A percentile compares a stretch with the other conserved stretches of the same genome.
Evolutionary conservation across 306 rosid genomes (phyloP).

Genomic region (Dryas alaskensis): DNA sequence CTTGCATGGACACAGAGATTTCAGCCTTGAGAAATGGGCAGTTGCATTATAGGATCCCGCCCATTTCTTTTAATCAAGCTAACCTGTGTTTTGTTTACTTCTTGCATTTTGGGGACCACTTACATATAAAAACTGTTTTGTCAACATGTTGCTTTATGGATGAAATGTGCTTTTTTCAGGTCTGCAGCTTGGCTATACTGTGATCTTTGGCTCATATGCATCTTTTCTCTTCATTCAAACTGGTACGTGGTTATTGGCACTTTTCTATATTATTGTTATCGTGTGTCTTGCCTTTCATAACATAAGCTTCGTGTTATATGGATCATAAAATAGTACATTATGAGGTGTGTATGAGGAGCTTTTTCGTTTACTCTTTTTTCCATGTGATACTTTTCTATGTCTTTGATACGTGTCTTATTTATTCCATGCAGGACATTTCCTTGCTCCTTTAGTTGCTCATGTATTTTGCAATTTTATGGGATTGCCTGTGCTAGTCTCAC

Average conservation of each 20-base stretch:
- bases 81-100: not conserved
- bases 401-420: not conserved
- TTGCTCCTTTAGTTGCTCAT: slow-evolving; percentile 81
- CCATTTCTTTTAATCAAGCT: not conserved
- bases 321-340: not conserved
- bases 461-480: slow-evolving; percentile 89
- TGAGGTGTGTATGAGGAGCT: not conserved
- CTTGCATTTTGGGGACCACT: not conserved
- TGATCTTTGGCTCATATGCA: slow-evolving; percentile 91
- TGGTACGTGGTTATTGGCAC: slow-evolving; percentile 44
- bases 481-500: slow-evolving; percentile 60
- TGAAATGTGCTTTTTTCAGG: slow-evolving; percentile 45
- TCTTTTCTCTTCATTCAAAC: slow-evolving; percentile 89
- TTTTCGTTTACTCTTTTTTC: not conserved
- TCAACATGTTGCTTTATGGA: slow-evolving; percentile 1
- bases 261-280: not conserved
- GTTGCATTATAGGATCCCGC: not conserved
- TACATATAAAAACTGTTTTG: not conserved
- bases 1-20: slow-evolving; percentile 8
- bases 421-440: slow-evolving; percentile 73
- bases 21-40: not conserved
- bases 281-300: not conserved
- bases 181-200: slow-evolving; percentile 90
- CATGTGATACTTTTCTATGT: not conserved
- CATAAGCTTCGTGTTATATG: not conserved